Base-by-base conservation (phyloP, 352 stramenopile genomes). In the Globisporangium splendens region DNA sequence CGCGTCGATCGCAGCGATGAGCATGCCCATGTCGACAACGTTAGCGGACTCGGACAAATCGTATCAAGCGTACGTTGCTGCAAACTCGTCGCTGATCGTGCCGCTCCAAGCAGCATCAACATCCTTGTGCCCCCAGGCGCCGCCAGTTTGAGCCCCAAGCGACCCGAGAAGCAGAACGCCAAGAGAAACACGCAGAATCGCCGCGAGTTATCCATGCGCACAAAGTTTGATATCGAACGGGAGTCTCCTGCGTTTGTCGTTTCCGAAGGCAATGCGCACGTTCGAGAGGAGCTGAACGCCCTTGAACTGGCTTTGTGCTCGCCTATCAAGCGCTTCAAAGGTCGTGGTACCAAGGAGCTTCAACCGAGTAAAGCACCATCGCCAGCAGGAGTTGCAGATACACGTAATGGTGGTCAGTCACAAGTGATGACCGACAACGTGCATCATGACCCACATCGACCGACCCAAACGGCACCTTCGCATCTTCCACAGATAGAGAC, bases 401-500 rank as follows among this genome's bases (percentile, higher is more conserved):
- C 46, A 10, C 11, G 31, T 22, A 55, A 54, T 38, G 21, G 39
- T 6, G 31, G 17, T 18, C 55, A 55, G 18, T 60, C 55, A 41
- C 49, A 44, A 14, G 22, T 57, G 14, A 20, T 63, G 28, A 22
- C 18, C 1, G 43, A 52, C 12, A n/a, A 18, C 39, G 39, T n/a
- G 6, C 20, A 22, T 8, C 31, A 35, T 0, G 44, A 50, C 22
- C 43, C 43, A n/a, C 41, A 57, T 50, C 65, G 70, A 12, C 57
- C 68, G 20, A 66, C 74, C 7, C 63, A 64, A 43, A 73, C 68
- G 28, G 58, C 68, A n/a, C 75, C 70, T 2, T 65, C 63, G 2
- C 69, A 72, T 3, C 66, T 89, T 24, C 79, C 79, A 20, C 65
- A 82, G 17, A 60, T 89, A 8, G 75, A 88, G 20, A 80, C 79